These are phyloP conservation scores for Trichoderma afroharzianum DNA, from an alignment of 2,329 filamentous ascomycete species.

Conservation along the genomic window DNA sequence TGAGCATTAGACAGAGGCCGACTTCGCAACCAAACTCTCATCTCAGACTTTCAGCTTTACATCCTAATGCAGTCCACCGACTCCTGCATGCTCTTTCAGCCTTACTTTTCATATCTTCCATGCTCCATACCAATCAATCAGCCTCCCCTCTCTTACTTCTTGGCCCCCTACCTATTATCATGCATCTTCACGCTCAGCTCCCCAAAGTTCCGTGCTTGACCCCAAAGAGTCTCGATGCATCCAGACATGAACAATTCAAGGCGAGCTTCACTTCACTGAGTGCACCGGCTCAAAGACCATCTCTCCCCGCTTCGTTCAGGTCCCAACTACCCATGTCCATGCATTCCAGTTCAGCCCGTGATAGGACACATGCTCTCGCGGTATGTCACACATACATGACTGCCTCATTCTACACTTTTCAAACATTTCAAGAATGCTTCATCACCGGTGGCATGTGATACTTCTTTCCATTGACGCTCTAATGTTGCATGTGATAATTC, in stretches of 20 bases:
- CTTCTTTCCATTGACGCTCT: neutral
- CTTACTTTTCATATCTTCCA: neutral
- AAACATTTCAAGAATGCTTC: neutral
- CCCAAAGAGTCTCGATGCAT: neutral
- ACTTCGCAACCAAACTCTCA: neutral
- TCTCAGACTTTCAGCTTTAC: neutral
- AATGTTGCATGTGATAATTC: neutral
- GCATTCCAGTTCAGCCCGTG: neutral
- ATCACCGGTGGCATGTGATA: neutral
- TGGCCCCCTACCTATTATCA: neutral
- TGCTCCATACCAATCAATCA: neutral
- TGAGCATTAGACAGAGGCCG: neutral
- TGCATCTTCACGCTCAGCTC: neutral
- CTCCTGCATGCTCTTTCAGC: too few relatives aligned
- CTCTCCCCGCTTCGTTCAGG: neutral
- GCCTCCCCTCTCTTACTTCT: neutral
- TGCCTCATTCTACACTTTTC: neutral
- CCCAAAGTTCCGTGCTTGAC: neutral
- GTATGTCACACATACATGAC: neutral
- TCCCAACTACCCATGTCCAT: neutral
- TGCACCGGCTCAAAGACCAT: neutral
- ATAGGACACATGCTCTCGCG: neutral
- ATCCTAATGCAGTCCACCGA: neutral
- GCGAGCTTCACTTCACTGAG: neutral
- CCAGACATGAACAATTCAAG: neutral